A percentile compares a stretch with the other conserved stretches of the same genome.
Conservation (phyloP, 1,139 yeast genomes). For the Blastobotrys apis region DNA sequence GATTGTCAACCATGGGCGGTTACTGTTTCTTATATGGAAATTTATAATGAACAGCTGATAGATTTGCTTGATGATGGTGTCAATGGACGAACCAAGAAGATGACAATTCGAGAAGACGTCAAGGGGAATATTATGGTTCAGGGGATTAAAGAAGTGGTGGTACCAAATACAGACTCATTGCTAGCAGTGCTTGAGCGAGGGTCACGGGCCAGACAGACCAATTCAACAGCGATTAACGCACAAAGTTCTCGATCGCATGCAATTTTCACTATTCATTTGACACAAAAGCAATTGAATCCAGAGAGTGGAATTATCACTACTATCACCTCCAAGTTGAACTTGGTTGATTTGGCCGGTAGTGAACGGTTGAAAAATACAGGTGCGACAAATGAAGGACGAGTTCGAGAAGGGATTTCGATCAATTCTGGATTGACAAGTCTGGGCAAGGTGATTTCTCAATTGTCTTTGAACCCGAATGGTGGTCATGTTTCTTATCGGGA, state of each 20-base stretch:
- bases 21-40: slow-evolving; percentile 44
- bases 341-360: slow-evolving; percentile 86
- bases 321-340: slow-evolving; percentile 46
- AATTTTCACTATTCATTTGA: slow-evolving; percentile 27
- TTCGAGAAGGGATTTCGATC: slow-evolving; percentile 66
- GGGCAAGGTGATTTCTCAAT: slow-evolving; percentile 75
- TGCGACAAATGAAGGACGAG: slow-evolving; percentile 40
- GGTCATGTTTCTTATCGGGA: slow-evolving; percentile 77
- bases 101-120: slow-evolving; percentile 26
- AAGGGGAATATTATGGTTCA: slow-evolving; percentile 24
- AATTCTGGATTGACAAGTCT: slow-evolving; percentile 75
- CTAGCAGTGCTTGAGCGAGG: slow-evolving; percentile 24
- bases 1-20: slow-evolving; percentile 21
- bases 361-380: slow-evolving; percentile 75
- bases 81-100: slow-evolving; percentile 7
- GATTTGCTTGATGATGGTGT: slow-evolving; percentile 44
- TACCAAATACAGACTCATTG: slow-evolving; percentile 19
- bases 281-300: slow-evolving; percentile 21
- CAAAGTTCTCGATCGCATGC: slow-evolving; percentile 32
- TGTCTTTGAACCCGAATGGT: slow-evolving; percentile 46
- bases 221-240: slow-evolving; percentile 29
- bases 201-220: slow-evolving; percentile 27
- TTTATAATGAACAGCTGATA: slow-evolving; percentile 65
- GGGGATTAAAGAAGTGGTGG: slow-evolving; percentile 26
- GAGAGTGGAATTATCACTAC: slow-evolving; percentile 31